Base-by-base conservation (phyloP, 192 early-diverging fungal species). In the Coemansia interrupta region DNA sequence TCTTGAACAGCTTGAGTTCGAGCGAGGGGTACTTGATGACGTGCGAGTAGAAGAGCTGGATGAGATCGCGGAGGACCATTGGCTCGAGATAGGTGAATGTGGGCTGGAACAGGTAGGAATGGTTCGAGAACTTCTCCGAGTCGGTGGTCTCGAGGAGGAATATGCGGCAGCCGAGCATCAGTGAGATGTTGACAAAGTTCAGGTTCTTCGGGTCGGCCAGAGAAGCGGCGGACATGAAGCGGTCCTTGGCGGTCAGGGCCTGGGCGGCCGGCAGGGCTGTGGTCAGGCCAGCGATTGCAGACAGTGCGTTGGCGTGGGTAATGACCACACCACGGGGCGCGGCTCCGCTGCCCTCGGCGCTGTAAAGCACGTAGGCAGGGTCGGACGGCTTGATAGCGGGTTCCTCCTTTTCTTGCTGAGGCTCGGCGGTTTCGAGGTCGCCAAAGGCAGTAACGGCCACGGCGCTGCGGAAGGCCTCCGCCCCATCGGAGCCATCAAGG, bases 1-100 rank as follows among this genome's bases (percentile, higher is more conserved):
- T 32, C 30, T 18, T 49, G 44, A 75, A 81, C 24, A 81, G 49
- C 26, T 59, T 51, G 66, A 52, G 42, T 58, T 81, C 79, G 13
- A 76, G 55, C 49, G 47, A 53, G 17, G 79, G 73, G 38, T 70
- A 77, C 50, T 72, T 67, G 42, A 51, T 58, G 22, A 72, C 58
- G 61, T 72, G 58, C 36, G 70, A 62, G 46, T 57, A 63, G 42
- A 81, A 70, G 20, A 75, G 73, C 56, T 72, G 63, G 36, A 72
- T 57, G 24, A 75, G 53, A 28, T 75, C 73, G 57, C 73, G 60
- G 8, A 44, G 42, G 4, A 81, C n/a, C 22, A 56, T 24, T 4
- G 73, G 53, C 28, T 63, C 52, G 24, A 81, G 43, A 13, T 66
- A 65, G 36, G 66, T 59, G 28, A 69, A 60, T 4, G 79, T 73